Percentiles rank a stretch among this genome's conserved stretches.
These are phyloP conservation scores for Aspergillus cejpii DNA, from an alignment of 2,329 filamentous ascomycete species.

Conservation along the genomic window DNA sequence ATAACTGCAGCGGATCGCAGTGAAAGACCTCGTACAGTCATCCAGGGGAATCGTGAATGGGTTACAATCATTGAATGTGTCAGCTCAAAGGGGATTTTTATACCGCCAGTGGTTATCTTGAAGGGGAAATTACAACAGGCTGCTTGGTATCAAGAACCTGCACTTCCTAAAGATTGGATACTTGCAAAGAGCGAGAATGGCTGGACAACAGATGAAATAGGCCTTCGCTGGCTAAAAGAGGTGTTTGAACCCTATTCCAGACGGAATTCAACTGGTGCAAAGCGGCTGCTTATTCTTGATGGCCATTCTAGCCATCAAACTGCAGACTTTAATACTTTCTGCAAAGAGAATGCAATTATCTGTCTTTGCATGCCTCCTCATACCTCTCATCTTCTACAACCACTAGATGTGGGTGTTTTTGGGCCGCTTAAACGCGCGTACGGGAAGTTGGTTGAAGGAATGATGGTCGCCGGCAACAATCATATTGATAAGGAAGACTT, in stretches of 20 bases:
- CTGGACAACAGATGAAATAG: constrained; percentile 32
- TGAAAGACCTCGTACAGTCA: constrained; percentile 2
- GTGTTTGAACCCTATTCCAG: constrained; percentile 23
- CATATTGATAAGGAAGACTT: constrained; percentile 18
- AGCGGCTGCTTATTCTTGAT: constrained; percentile 37
- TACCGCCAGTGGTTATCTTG: constrained; percentile 11
- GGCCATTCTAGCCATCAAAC: constrained; percentile 33
- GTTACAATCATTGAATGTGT: constrained; percentile 14
- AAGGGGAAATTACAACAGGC: constrained; percentile 8
- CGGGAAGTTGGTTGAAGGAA: constrained; percentile 18
- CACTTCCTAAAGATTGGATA: constrained; percentile 3
- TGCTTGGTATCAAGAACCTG: constrained; percentile 7
- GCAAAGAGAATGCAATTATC: constrained; percentile 33
- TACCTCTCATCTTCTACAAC: constrained; percentile 36
- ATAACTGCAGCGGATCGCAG: not conserved
- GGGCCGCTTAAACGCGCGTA: constrained; percentile 31
- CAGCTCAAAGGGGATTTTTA: constrained; percentile 1
- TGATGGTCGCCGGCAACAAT: constrained; percentile 23
- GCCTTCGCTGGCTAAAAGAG: constrained; percentile 32
- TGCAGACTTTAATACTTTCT: constrained; percentile 33
- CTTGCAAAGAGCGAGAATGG: constrained; percentile 25
- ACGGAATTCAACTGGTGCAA: constrained; percentile 24
- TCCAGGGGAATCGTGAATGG: constrained; percentile 14
- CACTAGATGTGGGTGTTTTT: constrained; percentile 38
- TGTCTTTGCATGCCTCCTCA: constrained; percentile 33